Base-by-base conservation (phyloP, 768 basidiomycete species). In the Mycena filopes region DNA sequence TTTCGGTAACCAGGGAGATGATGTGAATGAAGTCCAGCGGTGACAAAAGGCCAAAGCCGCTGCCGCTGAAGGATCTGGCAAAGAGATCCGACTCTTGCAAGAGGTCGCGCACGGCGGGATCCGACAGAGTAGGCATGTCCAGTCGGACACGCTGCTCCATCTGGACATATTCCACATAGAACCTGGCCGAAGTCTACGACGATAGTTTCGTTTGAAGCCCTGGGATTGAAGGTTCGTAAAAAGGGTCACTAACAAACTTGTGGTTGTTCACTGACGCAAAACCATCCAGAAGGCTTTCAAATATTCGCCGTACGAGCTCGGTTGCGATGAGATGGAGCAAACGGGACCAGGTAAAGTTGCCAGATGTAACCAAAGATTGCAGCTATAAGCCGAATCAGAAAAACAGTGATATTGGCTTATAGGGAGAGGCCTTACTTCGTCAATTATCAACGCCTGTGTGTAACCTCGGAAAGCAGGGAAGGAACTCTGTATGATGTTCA, bases 21-120 rank as follows among this genome's bases (percentile, higher is more conserved):
- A 94, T 80, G 69, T 90, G 89, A 70, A 93, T 82, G 68, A 93
- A 87, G 72, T 94, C 93, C 60, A 94, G 83, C 10, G 93, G 93
- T 3, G 91, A 93, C 69, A 94, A 82, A 31, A 93, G 83, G 18
- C 93, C 93, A 73, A 94, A 93, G 13, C 90, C 86, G 40, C 89
- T 86, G 45, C 91, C 91, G 70, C 83, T 86, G 76, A 94, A 94
- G 13, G 93, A 94, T 63, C 91, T 86, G 45, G 91, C 90, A 73
- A 95, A 95, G 36, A 92, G 83, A 73, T 95, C 93, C 41, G 93
- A 92, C 78, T 95, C 93, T 64, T 92, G 89, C n/a, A 95, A 82
- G 45, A 94, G 85, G 73, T 93, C 92, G 63, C 91, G 89, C 25
- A 91, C 82, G 63, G 80, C 74, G 50, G 93, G 89, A 72, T 93